Conservation (phyloP, 2,329 filamentous ascomycete genomes). For the Pezicula neosporulosa region DNA sequence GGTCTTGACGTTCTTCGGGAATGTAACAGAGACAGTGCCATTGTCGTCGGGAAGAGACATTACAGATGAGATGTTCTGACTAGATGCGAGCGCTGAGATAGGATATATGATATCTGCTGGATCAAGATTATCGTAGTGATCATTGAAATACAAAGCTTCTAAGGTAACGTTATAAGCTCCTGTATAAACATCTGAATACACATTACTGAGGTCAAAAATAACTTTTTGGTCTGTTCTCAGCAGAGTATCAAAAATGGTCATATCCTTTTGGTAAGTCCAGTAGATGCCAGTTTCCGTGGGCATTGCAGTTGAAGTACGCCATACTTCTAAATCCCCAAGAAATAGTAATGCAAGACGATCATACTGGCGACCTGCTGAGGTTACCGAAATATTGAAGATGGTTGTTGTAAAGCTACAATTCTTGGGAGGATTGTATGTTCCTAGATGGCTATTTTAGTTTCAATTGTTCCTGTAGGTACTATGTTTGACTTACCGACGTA, state of each 20-base stretch:
- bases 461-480: not conserved
- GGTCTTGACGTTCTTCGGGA: conserved; percentile 62
- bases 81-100: conserved; percentile 39
- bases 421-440: conserved; percentile 12
- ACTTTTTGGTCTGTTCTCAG: conserved; percentile 53
- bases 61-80: conserved; percentile 45
- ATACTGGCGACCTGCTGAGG: conserved; percentile 55
- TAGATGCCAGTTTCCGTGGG: conserved; percentile 54
- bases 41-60: conserved; percentile 52
- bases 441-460: not conserved
- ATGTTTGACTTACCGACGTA: not conserved
- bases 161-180: conserved; percentile 68
- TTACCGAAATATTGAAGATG: conserved; percentile 57
- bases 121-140: conserved; percentile 6
- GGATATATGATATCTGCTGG: conserved; percentile 65
- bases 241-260: conserved; percentile 57
- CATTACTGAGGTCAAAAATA: conserved; percentile 73
- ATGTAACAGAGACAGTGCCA: conserved; percentile 37
- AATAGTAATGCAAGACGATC: conserved; percentile 59
- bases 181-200: conserved; percentile 63
- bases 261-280: conserved; percentile 54
- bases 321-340: conserved; percentile 60
- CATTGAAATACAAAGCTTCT: conserved; percentile 42
- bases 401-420: conserved; percentile 26
- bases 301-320: conserved; percentile 62